Percentiles rank a stretch among this genome's conserved stretches.
phyloP scores from a whole-genome alignment of 2,329 filamentous ascomycete species.

The Verticillium dahliae region DNA sequence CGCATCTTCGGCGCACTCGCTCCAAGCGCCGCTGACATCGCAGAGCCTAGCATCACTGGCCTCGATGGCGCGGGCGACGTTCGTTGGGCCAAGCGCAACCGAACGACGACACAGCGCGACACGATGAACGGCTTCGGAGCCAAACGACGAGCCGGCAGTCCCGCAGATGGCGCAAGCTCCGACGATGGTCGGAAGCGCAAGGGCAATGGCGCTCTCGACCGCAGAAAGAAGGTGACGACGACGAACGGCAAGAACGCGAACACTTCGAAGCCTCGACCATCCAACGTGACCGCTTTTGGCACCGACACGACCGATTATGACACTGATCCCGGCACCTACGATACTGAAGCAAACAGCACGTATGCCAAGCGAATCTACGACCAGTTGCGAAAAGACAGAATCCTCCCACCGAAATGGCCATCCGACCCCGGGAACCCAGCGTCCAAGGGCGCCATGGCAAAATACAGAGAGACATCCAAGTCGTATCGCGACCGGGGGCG shows the following conservation, averaged over 20 bases:
- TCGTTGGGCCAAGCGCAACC: conserved; percentile 17
- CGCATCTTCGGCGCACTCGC: not conserved
- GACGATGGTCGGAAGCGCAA: conserved; percentile 11
- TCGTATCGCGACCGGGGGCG: conserved; percentile 51
- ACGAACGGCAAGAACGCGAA: not conserved
- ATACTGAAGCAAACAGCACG: conserved; percentile 22
- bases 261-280: not conserved
- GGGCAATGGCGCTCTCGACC: conserved; percentile 11
- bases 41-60: conserved; percentile 18
- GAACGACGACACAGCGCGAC: conserved; percentile 15
- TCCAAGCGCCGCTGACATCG: not conserved
- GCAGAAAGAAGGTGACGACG: conserved; percentile 15
- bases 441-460: conserved; percentile 44
- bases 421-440: conserved; percentile 44
- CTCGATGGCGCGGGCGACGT: conserved; percentile 20
- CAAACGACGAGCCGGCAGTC: conserved; percentile 15
- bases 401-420: conserved; percentile 50
- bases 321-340: conserved; percentile 11
- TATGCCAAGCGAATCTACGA: conserved; percentile 45
- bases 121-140: conserved; percentile 18
- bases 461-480: conserved; percentile 49
- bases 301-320: conserved; percentile 5
- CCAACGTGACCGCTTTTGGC: conserved; percentile 6
- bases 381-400: conserved; percentile 47
- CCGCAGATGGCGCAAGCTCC: conserved; percentile 16